Conservation (phyloP, 208 protist genomes). For the Leishmania tarentolae region DNA sequence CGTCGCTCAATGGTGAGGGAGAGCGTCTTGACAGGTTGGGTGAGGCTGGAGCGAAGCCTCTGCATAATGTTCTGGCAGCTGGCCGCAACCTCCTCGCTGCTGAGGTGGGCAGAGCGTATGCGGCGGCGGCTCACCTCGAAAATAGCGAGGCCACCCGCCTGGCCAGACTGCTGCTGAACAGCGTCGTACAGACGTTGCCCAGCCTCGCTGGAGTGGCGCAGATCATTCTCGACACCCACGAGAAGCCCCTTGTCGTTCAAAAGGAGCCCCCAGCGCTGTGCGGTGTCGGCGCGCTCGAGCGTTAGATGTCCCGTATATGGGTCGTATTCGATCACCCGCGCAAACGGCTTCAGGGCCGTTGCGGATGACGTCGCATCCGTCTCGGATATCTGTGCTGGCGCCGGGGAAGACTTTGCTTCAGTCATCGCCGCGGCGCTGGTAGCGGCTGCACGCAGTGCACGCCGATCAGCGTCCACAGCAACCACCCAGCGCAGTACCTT, state of each 20-base stretch:
- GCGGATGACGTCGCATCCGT: neutral
- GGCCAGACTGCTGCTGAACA: constrained; percentile 40
- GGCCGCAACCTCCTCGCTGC: constrained; percentile 8
- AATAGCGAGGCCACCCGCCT: constrained; percentile 35
- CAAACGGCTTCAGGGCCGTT: neutral
- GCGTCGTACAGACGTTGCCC: constrained; percentile 47
- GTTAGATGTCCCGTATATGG: constrained; percentile 31
- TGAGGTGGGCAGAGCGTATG: constrained; percentile 26
- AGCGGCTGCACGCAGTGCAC: constrained; percentile 15
- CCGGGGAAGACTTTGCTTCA: neutral
- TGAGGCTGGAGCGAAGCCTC: constrained; percentile 20
- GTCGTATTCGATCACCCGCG: constrained; percentile 31
- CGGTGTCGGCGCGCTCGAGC: constrained; percentile 39
- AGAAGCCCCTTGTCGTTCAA: constrained; percentile 44
- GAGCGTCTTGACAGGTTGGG: constrained; percentile 17
- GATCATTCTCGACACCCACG: constrained; percentile 51
- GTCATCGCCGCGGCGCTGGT: neutral
- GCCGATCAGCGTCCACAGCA: constrained; percentile 51
- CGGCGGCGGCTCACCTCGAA: constrained; percentile 44
- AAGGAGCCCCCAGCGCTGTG: constrained; percentile 57
- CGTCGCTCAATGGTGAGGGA: constrained; percentile 32
- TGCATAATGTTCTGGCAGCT: constrained; percentile 16
- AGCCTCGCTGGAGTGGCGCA: constrained; percentile 44
- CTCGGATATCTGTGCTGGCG: neutral
- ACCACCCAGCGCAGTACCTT: constrained; percentile 58